These are phyloP conservation scores for Xylariaceae sp. DNA, from an alignment of 2,329 filamentous ascomycete species.

Conservation along the genomic window DNA sequence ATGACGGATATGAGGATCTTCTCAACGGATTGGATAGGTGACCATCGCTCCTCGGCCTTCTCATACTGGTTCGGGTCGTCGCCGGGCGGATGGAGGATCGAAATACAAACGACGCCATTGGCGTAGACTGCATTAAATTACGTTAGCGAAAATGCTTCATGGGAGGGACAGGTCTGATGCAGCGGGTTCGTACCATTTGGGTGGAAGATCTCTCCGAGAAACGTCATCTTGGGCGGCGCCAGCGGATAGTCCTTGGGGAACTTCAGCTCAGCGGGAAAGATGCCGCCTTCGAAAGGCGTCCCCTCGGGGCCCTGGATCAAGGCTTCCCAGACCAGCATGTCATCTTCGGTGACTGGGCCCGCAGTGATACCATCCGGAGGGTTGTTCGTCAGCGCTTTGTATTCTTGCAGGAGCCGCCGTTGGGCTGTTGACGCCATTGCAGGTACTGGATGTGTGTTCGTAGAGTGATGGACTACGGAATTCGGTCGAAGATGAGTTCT, in stretches of 20 bases:
- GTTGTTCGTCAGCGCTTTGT: conserved; percentile 88
- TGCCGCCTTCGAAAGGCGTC: conserved; percentile 91
- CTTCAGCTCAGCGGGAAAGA: conserved; percentile 91
- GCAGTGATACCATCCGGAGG: conserved; percentile 97
- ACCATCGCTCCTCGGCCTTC: conserved; percentile 92
- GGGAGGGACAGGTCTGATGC: conserved; percentile 1
- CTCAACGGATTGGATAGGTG: conserved; percentile 93
- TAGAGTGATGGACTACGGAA: too few species aligned
- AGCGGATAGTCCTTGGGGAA: conserved; percentile 98
- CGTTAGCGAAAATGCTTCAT: not conserved
- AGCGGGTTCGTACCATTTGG: conserved; percentile 67
- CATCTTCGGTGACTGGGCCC: conserved; percentile 87
- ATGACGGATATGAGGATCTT: conserved; percentile 97
- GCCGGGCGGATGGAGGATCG: conserved; percentile 93
- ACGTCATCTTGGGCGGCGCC: conserved; percentile 92
- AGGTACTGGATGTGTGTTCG: conserved; percentile 44
- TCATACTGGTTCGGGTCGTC: conserved; percentile 99
- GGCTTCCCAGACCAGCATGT: conserved; percentile 94
- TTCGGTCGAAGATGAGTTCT: too few species aligned
- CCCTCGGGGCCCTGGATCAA: conserved; percentile 93
- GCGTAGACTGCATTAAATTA: conserved; percentile 80
- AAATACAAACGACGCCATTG: conserved; percentile 91
- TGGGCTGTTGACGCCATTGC: conserved; percentile 61
- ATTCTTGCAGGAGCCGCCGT: conserved; percentile 90
- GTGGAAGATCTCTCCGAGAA: conserved; percentile 91